A percentile compares a stretch with the other conserved stretches of the same genome.
Evolutionary conservation across 108 stramenopile genomes (phyloP).

Genomic region (Bacterosira constricta): DNA sequence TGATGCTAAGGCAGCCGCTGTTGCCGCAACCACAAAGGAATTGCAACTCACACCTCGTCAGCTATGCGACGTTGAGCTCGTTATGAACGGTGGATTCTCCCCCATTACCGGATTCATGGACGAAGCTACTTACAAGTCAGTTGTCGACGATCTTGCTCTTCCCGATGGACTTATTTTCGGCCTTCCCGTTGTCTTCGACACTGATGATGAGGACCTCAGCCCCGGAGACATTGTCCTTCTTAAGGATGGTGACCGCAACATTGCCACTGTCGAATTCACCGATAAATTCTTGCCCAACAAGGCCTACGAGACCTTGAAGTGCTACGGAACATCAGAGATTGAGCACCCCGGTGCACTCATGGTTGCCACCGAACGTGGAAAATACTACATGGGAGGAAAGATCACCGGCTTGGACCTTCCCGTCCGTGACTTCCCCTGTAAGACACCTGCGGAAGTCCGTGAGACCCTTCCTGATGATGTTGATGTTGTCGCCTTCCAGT

Average conservation of each 20-base stretch:
- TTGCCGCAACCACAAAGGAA: constrained; percentile 84
- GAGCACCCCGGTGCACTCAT: constrained; percentile 98
- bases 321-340: constrained; percentile 96
- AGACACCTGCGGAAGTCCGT: constrained; percentile 95
- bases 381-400: constrained; percentile 98
- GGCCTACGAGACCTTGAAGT: constrained; percentile 89
- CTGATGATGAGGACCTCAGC: constrained; percentile 86
- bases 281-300: constrained; percentile 96
- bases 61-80: constrained; percentile 97
- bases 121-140: constrained; percentile 87
- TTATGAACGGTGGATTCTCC: constrained; percentile 98
- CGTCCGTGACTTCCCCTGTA: constrained; percentile 96
- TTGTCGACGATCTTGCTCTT: constrained; percentile 93
- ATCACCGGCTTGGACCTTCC: constrained; percentile 96
- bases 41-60: constrained; percentile 93
- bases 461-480: constrained; percentile 91
- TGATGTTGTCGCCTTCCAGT: constrained; percentile 99
- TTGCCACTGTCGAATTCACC: constrained; percentile 94
- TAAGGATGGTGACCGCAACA: constrained; percentile 92
- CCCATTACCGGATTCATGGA: constrained; percentile 99
- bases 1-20: constrained; percentile 87
- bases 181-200: constrained; percentile 98
- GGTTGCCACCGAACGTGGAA: constrained; percentile 98
- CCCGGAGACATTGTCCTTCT: constrained; percentile 94
- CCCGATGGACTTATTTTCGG: constrained; percentile 95